Evolutionary conservation across 805 yeast species (phyloP).

Genomic region (Candida chilensis): DNA sequence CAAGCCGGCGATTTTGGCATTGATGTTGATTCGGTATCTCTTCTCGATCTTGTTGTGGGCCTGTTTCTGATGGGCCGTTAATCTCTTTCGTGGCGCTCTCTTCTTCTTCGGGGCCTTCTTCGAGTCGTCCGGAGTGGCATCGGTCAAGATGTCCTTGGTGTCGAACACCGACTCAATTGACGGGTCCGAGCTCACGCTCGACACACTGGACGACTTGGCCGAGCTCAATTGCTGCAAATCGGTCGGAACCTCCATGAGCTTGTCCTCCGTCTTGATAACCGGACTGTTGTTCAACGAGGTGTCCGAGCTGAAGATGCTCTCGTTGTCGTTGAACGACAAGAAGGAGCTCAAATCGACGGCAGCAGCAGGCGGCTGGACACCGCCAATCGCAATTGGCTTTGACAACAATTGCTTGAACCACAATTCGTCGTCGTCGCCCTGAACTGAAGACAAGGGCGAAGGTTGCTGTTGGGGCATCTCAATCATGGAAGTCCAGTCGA

Average conservation of each 20-base stretch:
- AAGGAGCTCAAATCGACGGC: background rate
- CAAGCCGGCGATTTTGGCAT: constrained; percentile 59
- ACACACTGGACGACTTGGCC: too few species aligned
- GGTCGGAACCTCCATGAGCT: too few species aligned
- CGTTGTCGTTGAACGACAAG: background rate
- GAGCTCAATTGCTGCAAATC: too few species aligned
- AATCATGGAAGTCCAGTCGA: constrained; percentile 13
- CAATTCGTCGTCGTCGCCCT: constrained; percentile 5
- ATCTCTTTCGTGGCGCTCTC: constrained; percentile 45
- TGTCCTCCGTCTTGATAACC: constrained; percentile 14
- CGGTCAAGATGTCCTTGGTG: background rate
- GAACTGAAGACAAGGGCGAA: constrained; percentile 1
- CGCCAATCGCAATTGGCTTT: constrained; percentile 3
- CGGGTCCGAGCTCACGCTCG: too few species aligned
- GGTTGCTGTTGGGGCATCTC: constrained; percentile 5
- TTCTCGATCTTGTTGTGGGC: constrained; percentile 71
- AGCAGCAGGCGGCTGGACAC: background rate
- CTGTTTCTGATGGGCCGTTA: constrained; percentile 51
- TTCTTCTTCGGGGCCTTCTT: constrained; percentile 23
- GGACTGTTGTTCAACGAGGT: constrained; percentile 17
- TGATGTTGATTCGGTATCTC: constrained; percentile 62
- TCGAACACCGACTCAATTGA: constrained; percentile 1
- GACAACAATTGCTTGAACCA: constrained; percentile 12
- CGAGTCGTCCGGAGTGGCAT: too few species aligned
- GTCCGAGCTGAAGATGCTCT: too few species aligned